Base-by-base conservation (phyloP, 768 basidiomycete species). In the Psilocybe cyanescens region DNA sequence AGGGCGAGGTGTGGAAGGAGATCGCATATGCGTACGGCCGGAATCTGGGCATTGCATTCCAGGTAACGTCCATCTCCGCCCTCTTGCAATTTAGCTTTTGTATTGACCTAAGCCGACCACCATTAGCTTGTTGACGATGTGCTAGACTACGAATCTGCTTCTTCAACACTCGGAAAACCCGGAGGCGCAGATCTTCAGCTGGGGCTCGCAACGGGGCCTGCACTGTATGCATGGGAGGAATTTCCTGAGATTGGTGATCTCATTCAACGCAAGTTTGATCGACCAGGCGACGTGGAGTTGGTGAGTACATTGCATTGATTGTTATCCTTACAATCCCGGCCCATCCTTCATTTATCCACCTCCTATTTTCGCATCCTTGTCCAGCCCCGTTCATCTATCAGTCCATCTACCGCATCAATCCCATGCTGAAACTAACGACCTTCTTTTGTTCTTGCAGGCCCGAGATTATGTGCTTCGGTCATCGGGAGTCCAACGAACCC, bases 21-120 rank as follows among this genome's bases (percentile, higher is more conserved):
- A 85, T 90, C 30, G 97, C 97, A n/a, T 99, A 98, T 76, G 94
- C 93, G 3, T 98, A 95, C 75, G 96, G 96, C 2, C 79, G 94
- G 61, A 96, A 97, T 75, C 73, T 97, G 29, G 96, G 96, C 0
- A 93, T 97, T 59, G 95, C 96, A 3, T 97, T 98, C 78, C 96
- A 97, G 85, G 95, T 95, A 64, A 57, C 80, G 74, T 58, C 16
- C 56, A 51, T 17, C 46, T 46, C 46, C 49, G 17, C 59, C 58
- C 48, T 45, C n/a, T 35, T 39, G 29, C 52, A 46, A 39, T 0
- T 19, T 33, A 35, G 46, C 19, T 28, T 4, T 55, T 53, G n/a
- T 28, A 7, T 55, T 55, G n/a, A 33, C 55, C 53, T 11, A 28
- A 29, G 31, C 45, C 47, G 41, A 11, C 28, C 35, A 9, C 19